Evolutionary conservation across 257 asterid species (phyloP), one percentile per base, ranked within the genome.

Genomic region (Solanum peruvianum): DNA sequence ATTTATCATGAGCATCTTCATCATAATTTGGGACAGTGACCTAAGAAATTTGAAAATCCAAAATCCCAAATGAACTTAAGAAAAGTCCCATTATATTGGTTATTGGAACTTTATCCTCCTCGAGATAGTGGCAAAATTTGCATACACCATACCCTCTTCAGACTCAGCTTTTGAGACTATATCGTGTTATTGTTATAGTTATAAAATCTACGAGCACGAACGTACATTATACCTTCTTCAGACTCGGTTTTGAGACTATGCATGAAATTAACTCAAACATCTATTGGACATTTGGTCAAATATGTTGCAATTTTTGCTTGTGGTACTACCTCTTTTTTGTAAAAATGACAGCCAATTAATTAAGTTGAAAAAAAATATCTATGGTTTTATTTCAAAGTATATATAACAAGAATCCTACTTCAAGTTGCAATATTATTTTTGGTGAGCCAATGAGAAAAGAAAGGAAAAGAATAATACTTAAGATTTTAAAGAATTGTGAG

Each of bases 401-500:
- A 29, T 49, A 49, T 5, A 49, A 29, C 25, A 81, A 25, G 29
- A 81, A 89, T 86, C 84, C 88, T 71, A 70, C 83, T 60, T 88
- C 91, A 90, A 92, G 67, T 89, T 89, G 93, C 89, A 60, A 58
- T 20, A 58, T 18, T 56, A 56, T 56, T 56, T 56, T 58, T 58
- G 66, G 66, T 20, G 12, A 21, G 27, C 66, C 66, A 58, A 58
- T 20, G 44, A 86, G 60, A 66, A 81, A 56, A 67, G 29, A 75
- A 62, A 67, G 47, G n/a, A 77, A 76, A 84, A 42, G 66, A 27
- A 66, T 10, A 84, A 66, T 41, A n/a, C 29, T 62, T 69, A 64
- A 87, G 87, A 77, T 83, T 83, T 41, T 81, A 87, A 91, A 89
- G 89, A 15, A 86, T 31, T 14, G 37, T 87, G 92, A 89, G 85